Evolutionary conservation across 805 yeast species (phyloP).

Genomic region (Nakazawaea holstii): DNA sequence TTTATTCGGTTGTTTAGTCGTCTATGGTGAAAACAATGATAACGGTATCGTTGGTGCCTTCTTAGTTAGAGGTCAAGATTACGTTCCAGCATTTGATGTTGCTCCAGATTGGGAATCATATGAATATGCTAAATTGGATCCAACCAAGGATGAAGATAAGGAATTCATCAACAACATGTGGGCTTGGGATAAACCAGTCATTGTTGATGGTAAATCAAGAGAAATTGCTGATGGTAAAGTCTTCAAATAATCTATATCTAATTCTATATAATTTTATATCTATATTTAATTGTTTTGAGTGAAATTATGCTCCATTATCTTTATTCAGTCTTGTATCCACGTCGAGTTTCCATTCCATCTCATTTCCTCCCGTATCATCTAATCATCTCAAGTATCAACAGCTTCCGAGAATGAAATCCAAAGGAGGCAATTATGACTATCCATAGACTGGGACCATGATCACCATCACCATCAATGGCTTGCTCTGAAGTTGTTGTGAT

Average conservation of each 20-base stretch:
- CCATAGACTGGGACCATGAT: no score
- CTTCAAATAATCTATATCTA: constrained; percentile 66
- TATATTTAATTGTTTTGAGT: no score
- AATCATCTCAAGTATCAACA: no score
- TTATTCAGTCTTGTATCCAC: no score
- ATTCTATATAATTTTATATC: not conserved
- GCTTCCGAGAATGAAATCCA: no score
- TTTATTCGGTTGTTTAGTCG: constrained; percentile 80
- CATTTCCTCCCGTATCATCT: no score
- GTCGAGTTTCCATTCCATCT: no score
- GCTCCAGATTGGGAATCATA: constrained; percentile 96
- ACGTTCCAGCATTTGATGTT: constrained; percentile 78
- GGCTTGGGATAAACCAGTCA: constrained; percentile 90
- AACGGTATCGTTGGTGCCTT: constrained; percentile 87
- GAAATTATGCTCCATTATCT: no score
- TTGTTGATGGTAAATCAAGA: constrained; percentile 62
- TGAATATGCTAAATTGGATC: constrained; percentile 68
- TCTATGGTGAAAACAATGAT: constrained; percentile 90
- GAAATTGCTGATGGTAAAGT: constrained; percentile 92
- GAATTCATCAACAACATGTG: constrained; percentile 73
- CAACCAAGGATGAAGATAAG: constrained; percentile 59
- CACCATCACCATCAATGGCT: no score
- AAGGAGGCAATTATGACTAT: no score
- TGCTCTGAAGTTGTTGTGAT: no score
- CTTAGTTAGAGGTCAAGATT: constrained; percentile 83